Base-by-base conservation (phyloP, 139 green algal species). In the Tetraselmis striata region DNA sequence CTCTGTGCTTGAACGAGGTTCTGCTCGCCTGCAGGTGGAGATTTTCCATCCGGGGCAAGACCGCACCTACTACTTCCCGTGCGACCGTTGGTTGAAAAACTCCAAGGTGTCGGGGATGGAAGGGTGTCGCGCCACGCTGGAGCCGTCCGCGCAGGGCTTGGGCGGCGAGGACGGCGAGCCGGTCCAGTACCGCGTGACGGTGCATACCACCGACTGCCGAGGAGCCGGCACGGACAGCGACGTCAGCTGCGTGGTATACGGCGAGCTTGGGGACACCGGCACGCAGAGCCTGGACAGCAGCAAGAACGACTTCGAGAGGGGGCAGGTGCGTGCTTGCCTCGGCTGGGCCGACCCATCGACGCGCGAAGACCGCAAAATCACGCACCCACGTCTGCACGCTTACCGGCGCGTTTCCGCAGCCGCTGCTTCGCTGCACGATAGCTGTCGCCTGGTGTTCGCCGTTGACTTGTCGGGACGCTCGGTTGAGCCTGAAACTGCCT, bases 251-350 rank as follows among this genome's bases (percentile, higher is more conserved):
- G 81, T 32, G 0, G 81, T 90, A 23, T 88, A 85, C 59, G 87
- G 87, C 27, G 75, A 30, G 76, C 85, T 86, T 76, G 87, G 87
- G 2, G 87, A 90, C 79, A 87, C 84, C 0, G 87, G 87, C 0
- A 27, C 77, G 26, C 82, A 80, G 23, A 30, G 24, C 0, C 75
- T 89, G 58, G 85, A 90, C 2, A 90, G 84, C 83, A 83, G 58
- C 59, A 86, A 88, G 59, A 92, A 92, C 84, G 89, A 92, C 81
- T 92, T 88, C 82, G 87, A 90, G 78, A 58, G 84, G 2, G 82
- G 77, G 1, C 58, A 83, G 26, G 80, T 32, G 2, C 29, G 28
- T 77, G 78, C 31, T 80, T 29, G 67, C 32, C 59, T 86, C 59
- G 76, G n/a, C n/a, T n/a, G n/a, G n/a, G n/a, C n/a, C n/a, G n/a